Evolutionary conservation across 2,329 filamentous ascomycete species (phyloP).

Genomic region (Diaporthe vaccinii): DNA sequence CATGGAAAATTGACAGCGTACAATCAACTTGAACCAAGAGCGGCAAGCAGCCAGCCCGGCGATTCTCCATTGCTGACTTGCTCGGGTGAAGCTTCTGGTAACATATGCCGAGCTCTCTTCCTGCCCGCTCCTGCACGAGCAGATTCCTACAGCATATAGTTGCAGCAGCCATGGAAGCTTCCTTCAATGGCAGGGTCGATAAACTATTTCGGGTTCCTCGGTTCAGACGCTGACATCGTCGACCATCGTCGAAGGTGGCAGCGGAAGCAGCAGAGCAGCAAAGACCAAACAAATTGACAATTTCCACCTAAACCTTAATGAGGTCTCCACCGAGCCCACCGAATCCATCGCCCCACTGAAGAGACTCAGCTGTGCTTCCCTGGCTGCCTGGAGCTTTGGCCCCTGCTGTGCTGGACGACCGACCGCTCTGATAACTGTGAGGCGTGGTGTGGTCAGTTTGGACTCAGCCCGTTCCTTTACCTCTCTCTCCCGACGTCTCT

Average conservation of each 20-base stretch:
- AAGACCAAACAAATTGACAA: conserved; percentile 11
- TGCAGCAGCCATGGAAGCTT: background rate
- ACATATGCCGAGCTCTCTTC: background rate
- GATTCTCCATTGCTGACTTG: background rate
- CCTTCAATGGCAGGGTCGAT: background rate
- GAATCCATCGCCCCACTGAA: conserved; percentile 24
- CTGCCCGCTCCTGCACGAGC: background rate
- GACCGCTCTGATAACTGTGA: background rate
- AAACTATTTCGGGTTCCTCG: background rate
- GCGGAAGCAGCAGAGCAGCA: background rate
- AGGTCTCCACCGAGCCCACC: background rate
- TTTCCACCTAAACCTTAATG: conserved; percentile 32
- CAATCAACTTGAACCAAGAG: background rate
- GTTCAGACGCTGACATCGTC: background rate
- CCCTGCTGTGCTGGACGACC: background rate
- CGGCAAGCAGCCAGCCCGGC: background rate
- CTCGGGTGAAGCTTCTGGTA: background rate
- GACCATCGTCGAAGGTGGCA: background rate
- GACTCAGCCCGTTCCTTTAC: too few relatives aligned
- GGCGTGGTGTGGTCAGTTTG: background rate
- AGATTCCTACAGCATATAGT: background rate
- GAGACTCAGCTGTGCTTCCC: conserved; percentile 28
- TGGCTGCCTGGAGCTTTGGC: conserved; percentile 5
- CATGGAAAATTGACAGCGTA: background rate
- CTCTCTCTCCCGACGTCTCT: background rate